Evolutionary conservation across 768 basidiomycete species (phyloP), one percentile per base, ranked within the genome.

Genomic region (Ramaria sp.): DNA sequence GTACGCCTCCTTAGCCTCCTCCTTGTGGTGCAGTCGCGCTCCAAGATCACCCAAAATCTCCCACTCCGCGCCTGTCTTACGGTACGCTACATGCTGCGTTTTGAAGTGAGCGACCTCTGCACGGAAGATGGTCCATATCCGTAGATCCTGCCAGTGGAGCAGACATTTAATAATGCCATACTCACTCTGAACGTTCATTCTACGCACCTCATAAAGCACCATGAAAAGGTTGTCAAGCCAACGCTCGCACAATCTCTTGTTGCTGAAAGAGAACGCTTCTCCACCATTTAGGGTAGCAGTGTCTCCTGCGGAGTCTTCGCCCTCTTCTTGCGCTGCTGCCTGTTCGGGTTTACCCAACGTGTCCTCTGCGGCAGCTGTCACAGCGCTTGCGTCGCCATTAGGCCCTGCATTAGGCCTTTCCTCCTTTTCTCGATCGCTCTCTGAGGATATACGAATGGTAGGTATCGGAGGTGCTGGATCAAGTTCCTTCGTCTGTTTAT

Each of bases 71-170:
- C 90, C 92, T 0, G 95, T 97, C 74, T 98, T 98, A 59, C 92
- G 83, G 68, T 99, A 99, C 0, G 94, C 93, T 57, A 98, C 88
- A 61, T 96, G 94, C 68, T 98, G 95, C 2, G 92, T 94, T 68
- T 96, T 98, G 80, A 96, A 99, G 67, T 99, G 96, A 0, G 94
- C 93, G 11, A 97, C 89, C 67, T 98, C 96, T 2, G 96, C 95
- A 22, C 96, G 81, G 82, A 95, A 99, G 65, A 99, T 98, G 1
- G 96, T 99, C 87, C 95, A 98, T 4, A 99, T 89, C 15, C 96
- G 83, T 39, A 99, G 75, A 68, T 99, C 96, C 91, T 94, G 60
- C 11, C n/a, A 15, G 54, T 31, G 57, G 49, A 22, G 17, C 31
- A 51, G 31, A 22, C 22, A n/a, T 7, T 9, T 6, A 7, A 5